A percentile compares a stretch with the other conserved stretches of the same genome.
Conservation (phyloP, 768 basidiomycete genomes). For the Mycena galericulata region DNA sequence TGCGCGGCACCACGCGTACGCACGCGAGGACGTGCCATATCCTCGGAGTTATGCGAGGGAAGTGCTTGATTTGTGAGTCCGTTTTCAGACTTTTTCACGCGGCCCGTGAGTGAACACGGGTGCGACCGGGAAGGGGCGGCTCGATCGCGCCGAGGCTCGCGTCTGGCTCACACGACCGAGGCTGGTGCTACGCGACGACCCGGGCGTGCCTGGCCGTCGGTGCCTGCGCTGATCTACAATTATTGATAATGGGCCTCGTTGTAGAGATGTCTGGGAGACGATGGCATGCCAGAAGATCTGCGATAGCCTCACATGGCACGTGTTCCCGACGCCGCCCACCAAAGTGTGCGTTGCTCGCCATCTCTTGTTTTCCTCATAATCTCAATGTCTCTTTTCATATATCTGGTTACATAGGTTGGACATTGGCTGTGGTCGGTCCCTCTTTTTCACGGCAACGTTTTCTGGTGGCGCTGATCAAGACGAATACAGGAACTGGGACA, state of each 20-base stretch:
- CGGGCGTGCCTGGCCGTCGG: too few species aligned
- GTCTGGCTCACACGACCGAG: too few species aligned
- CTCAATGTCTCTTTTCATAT: slow-evolving; percentile 21
- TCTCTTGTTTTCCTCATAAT: neutral
- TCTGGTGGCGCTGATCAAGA: neutral
- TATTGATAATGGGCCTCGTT: slow-evolving; percentile 25
- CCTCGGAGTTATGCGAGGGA: slow-evolving; percentile 74
- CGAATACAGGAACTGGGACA: slow-evolving; percentile 69
- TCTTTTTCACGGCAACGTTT: neutral
- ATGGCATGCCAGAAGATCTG: slow-evolving; percentile 64
- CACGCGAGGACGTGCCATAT: slow-evolving; percentile 68
- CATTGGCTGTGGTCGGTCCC: slow-evolving; percentile 74
- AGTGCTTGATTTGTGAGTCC: slow-evolving; percentile 74
- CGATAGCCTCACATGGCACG: slow-evolving; percentile 73
- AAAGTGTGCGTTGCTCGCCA: slow-evolving; percentile 63
- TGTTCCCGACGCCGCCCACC: slow-evolving; percentile 67
- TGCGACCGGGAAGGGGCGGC: too few species aligned
- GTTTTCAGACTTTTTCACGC: too few species aligned
- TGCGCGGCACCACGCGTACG: slow-evolving; percentile 62
- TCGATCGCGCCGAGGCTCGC: too few species aligned
- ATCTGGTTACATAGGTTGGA: slow-evolving; percentile 69
- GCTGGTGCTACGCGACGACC: too few species aligned
- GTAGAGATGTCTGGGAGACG: slow-evolving; percentile 79
- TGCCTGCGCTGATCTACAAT: neutral
- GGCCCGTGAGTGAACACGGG: too few species aligned